These are phyloP conservation scores for Byssochlamys sp. DNA, from an alignment of 2,329 filamentous ascomycete species.

Conservation along the genomic window DNA sequence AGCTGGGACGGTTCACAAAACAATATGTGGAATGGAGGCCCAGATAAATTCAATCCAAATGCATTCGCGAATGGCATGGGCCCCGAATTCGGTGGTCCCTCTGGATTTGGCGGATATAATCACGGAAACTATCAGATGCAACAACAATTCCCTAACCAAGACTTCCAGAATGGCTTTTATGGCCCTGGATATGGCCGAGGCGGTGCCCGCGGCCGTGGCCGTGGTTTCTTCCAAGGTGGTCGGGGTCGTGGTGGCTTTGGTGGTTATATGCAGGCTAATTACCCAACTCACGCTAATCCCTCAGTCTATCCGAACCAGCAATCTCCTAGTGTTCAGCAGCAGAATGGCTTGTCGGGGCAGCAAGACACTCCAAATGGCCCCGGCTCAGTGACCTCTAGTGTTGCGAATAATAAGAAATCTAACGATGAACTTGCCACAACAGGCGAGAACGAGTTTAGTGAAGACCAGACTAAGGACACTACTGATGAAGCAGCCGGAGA, in stretches of 20 bases:
- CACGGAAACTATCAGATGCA: conserved; percentile 63
- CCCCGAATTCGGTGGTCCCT: conserved; percentile 72
- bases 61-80: conserved; percentile 63
- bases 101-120: conserved; percentile 59
- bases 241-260: conserved; percentile 28
- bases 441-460: conserved; percentile 23
- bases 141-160: conserved; percentile 50
- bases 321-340: conserved; percentile 19
- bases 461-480: conserved; percentile 9
- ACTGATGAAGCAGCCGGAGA: background rate
- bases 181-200: conserved; percentile 61
- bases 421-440: conserved; percentile 26
- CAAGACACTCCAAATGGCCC: conserved; percentile 9
- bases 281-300: conserved; percentile 24
- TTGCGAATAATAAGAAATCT: conserved; percentile 16
- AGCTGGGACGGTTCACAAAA: conserved; percentile 70
- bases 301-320: conserved; percentile 22
- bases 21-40: conserved; percentile 65
- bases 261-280: conserved; percentile 30
- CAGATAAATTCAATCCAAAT: conserved; percentile 86
- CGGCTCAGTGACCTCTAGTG: conserved; percentile 6
- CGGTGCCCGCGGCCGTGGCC: conserved; percentile 49
- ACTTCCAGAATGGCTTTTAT: conserved; percentile 68
- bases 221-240: conserved; percentile 46
- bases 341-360: conserved; percentile 8